Evolutionary conservation across 345 rosid genomes (phyloP), one percentile per base, ranked within the genome.

Genomic region (Eucalyptus tenuipes): DNA sequence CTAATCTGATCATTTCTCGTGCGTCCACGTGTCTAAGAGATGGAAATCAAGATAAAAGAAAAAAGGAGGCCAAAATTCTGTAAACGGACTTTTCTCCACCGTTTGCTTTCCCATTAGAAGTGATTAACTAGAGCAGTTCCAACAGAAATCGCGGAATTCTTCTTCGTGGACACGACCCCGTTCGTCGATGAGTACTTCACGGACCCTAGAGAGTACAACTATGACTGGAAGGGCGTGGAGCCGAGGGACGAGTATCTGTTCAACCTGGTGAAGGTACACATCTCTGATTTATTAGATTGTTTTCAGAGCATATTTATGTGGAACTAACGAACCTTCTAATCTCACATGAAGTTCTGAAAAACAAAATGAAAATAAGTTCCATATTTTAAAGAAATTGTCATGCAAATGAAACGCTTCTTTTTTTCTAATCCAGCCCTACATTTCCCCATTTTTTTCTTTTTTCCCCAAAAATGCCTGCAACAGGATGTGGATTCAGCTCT

Each of bases 131-230:
- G 47, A 4, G 47, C 24, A 40, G 24, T 75, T 75, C 14, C 16
- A 16, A 66, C 91, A 95, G 96, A 87, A 75, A 86, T 93, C 33
- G 96, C 89, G 5, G 95, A 95, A 48, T 89, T 96, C 48, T 91
- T 96, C 91, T 94, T 96, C 59, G 92, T 96, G 55, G 98, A 96
- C 86, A 96, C 97, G 5, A 95, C 98, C 24, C 97, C 98, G 2
- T 95, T 96, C 37, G 96, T 91, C 5, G 89, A 95, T 9, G 91
- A 92, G 71, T 95, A 96, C 85, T 95, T 95, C 90, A 80, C 75
- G 5, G 88, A 95, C 87, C 92, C 95, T 84, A 59, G 89, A 18
- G 93, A 92, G 8, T 91, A 93, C 80, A 88, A 85, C 4, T 96
- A 96, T 44, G 97, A 96, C 81, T 96, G 98, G 97, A 93, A 89